Base-by-base conservation (phyloP, 2,329 filamentous ascomycete species). In the Gaeumannomyces sp. region DNA sequence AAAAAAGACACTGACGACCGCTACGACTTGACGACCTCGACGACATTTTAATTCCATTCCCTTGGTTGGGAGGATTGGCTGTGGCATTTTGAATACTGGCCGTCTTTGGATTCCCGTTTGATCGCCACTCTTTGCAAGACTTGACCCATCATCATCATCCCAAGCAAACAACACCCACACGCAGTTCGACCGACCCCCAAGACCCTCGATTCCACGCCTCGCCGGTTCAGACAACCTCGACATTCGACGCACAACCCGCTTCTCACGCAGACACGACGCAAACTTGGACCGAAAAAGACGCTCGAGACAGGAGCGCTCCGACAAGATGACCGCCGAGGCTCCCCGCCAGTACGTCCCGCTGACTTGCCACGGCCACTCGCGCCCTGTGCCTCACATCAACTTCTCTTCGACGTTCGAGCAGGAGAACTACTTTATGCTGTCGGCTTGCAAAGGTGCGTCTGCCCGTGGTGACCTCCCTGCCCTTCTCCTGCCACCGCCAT, bases 331-430 rank as follows among this genome's bases (percentile, higher is more conserved):
- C 45, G 67, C 72, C 66, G 69, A 69, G 35, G 65, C 70, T 16
- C 71, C 76, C 66, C 80, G 83, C 64, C 83, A 85, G 75, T 92
- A 93, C 65, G 92, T 97, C 64, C 93, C 93, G 65, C 80, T 97
- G 75, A 97, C 93, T 69, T 97, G 93, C 77, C 93, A 97, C 77
- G 93, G 93, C 68, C 93, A 97, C 77, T 96, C 93, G 63, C 88
- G 93, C 66, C 93, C 93, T 1, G 93, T 97, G 64, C 92, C 93
- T 8, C 93, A 97, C 76, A 85, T 97, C 72, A 90, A 88, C 76
- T 97, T 97, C 79, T 97, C 93, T 29, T 86, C 89, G 16, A 83
- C 93, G 19, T 86, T 93, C 68, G 89, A 92, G 73, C 89, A 93
- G 70, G 91, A 92, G 68, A 86, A 89, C 69, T 97, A 95, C 78